phyloP scores from a whole-genome alignment of 2,329 filamentous ascomycete genomes.

The Lasiodiplodia hormozganensis region DNA sequence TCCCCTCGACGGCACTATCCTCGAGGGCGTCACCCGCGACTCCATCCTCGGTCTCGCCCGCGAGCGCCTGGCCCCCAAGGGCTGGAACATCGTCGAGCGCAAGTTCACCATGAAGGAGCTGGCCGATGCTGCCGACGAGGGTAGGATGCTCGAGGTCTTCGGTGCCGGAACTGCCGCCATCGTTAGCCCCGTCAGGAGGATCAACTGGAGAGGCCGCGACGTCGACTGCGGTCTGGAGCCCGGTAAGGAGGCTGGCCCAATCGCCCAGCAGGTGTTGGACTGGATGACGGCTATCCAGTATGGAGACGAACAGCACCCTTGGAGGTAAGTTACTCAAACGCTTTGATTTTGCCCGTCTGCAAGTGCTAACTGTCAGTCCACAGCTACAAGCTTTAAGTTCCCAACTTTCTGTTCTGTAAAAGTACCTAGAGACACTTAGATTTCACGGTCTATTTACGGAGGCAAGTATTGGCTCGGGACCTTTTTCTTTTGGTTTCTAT shows the following conservation, averaged over 20 bases:
- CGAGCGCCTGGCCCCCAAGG: conserved; percentile 81
- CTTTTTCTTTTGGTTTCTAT: not conserved
- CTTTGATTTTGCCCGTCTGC: not conserved
- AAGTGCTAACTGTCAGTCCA: not conserved
- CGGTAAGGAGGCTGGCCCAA: conserved; percentile 83
- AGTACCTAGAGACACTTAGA: conserved; percentile 19
- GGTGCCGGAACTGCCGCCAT: conserved; percentile 93
- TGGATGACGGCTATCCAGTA: conserved; percentile 98
- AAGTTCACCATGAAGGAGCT: conserved; percentile 93
- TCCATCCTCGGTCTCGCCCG: conserved; percentile 85
- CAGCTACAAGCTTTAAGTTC: conserved; percentile 22
- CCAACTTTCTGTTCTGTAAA: not conserved
- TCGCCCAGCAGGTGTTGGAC: conserved; percentile 86
- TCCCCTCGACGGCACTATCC: conserved; percentile 93
- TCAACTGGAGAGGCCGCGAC: conserved; percentile 83
- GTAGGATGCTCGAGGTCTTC: conserved; percentile 89
- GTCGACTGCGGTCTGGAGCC: conserved; percentile 84
- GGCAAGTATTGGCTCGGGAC: not conserved
- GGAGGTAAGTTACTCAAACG: conserved; percentile 69
- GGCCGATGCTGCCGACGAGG: conserved; percentile 80
- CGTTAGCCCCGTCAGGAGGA: conserved; percentile 86
- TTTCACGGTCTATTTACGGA: conserved; percentile 12
- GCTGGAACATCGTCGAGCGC: conserved; percentile 87
- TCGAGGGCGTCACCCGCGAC: conserved; percentile 93
- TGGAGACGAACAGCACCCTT: conserved; percentile 88